Base-by-base conservation (phyloP, 2,329 filamentous ascomycete species). In the Monascus ruber region DNA sequence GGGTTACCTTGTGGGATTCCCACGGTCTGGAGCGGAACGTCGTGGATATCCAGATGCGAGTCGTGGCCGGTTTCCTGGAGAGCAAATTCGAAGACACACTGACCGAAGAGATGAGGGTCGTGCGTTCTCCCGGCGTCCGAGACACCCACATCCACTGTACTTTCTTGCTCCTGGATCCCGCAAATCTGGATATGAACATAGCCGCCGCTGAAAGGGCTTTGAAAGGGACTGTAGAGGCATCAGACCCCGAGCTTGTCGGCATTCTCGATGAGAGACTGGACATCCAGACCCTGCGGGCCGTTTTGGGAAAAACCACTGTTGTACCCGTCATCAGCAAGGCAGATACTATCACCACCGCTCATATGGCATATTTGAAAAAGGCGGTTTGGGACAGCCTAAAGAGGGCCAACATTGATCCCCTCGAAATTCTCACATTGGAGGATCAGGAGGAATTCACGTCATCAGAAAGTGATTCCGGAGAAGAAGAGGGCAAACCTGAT, bases 51-150 rank as follows among this genome's bases (percentile, higher is more conserved):
- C 91, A 98, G 64, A 71, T 98, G 48, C 79, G 88, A 44, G 86
- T 94, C 59, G 88, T 96, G 71, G 81, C 83, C 28, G 75, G 82
- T 6, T 98, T 98, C 66, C 71, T 98, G 43, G 91, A 98, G 70
- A 89, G 83, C 70, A 96, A 96, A 63, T 98, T 98, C 52, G 89
- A 98, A 61, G 91, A 98, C 56, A 96, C 91, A 0, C 94, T 98
- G 59, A 79, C 79, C 36, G 91, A 98, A 65, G 91, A 98, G 69
- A 94, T 94, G 75, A 96, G 95, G 70, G 88, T 98, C 35, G 74
- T 95, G 45, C 83, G 91, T 53, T 87, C 88, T 38, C 89, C 91
- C 25, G 89, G 88, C 40, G 83, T 85, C 47, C 85, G 87, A 59
- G 91, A 98, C 68, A 95, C 89, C 37, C 91, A 98, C 62, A 94